These are phyloP conservation scores for Ormosia semicastrata DNA, from an alignment of 306 rosid genomes.

Conservation along the genomic window DNA sequence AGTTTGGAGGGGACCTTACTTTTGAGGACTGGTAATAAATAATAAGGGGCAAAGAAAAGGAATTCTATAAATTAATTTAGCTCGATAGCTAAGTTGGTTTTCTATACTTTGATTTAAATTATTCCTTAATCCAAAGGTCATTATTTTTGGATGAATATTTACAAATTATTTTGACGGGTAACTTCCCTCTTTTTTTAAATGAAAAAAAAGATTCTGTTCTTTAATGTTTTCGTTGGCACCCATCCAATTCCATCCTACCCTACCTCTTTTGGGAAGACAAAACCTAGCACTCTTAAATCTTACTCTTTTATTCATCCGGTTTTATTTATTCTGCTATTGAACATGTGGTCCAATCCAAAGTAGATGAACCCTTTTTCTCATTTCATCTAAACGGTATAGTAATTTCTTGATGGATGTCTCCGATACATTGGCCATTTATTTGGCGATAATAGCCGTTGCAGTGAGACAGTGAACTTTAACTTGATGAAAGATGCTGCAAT, in stretches of 20 bases:
- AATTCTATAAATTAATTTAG: neutral
- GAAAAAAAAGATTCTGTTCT: neutral
- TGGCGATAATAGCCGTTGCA: slow-evolving; percentile 32
- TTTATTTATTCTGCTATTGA: neutral
- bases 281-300: neutral
- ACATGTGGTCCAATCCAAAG: slow-evolving; percentile 17
- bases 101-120: neutral
- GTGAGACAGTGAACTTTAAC: slow-evolving; percentile 4
- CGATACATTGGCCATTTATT: slow-evolving; percentile 28
- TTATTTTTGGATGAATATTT: neutral
- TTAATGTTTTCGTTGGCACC: neutral
- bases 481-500: slow-evolving; percentile 30
- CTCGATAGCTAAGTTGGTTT: neutral
- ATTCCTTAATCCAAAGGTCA: neutral
- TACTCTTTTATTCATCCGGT: neutral
- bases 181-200: neutral
- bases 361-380: neutral
- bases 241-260: no score
- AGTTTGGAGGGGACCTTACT: neutral
- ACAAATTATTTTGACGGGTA: neutral
- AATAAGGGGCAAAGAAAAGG: neutral
- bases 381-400: slow-evolving; percentile 22
- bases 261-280: neutral
- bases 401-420: slow-evolving; percentile 33
- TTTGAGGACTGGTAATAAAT: neutral